Percentiles rank a stretch among this genome's conserved stretches.
Conservation (phyloP, 2,329 filamentous ascomycete genomes). For the Knoxdaviesia proteae region DNA sequence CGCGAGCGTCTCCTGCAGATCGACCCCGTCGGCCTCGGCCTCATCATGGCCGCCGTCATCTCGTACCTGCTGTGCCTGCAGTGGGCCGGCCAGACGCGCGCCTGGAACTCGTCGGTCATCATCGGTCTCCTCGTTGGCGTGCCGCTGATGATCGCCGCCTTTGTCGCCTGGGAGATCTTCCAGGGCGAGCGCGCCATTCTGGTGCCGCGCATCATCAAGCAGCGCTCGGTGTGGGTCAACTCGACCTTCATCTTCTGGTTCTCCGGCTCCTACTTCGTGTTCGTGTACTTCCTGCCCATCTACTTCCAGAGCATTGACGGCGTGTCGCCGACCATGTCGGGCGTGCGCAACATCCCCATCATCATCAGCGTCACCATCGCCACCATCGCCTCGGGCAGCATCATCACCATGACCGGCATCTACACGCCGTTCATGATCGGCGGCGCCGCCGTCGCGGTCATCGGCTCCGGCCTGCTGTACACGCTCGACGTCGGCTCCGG, state of each 20-base stretch:
- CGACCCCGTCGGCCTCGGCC: constrained; percentile 21
- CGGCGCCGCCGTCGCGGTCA: constrained; percentile 19
- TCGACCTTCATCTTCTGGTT: constrained; percentile 20
- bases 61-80: constrained; percentile 24
- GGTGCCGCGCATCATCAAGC: constrained; percentile 15
- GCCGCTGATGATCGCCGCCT: constrained; percentile 13
- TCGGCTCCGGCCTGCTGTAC: constrained; percentile 22
- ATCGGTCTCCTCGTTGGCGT: constrained; percentile 22
- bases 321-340: constrained; percentile 16
- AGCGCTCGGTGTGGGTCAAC: constrained; percentile 17
- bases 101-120: constrained; percentile 19
- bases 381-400: constrained; percentile 17
- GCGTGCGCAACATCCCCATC: constrained; percentile 23
- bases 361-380: constrained; percentile 21
- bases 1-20: constrained; percentile 25
- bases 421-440: constrained; percentile 24
- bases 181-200: constrained; percentile 25
- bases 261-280: constrained; percentile 20
- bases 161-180: constrained; percentile 16
- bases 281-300: constrained; percentile 26
- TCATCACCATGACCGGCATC: constrained; percentile 18
- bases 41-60: constrained; percentile 23
- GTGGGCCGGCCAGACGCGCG: constrained; percentile 22
- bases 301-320: constrained; percentile 23
- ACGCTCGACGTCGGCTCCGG: constrained; percentile 17